These are phyloP conservation scores for Ormosia semicastrata DNA, from an alignment of 306 rosid species.

Conservation along the genomic window DNA sequence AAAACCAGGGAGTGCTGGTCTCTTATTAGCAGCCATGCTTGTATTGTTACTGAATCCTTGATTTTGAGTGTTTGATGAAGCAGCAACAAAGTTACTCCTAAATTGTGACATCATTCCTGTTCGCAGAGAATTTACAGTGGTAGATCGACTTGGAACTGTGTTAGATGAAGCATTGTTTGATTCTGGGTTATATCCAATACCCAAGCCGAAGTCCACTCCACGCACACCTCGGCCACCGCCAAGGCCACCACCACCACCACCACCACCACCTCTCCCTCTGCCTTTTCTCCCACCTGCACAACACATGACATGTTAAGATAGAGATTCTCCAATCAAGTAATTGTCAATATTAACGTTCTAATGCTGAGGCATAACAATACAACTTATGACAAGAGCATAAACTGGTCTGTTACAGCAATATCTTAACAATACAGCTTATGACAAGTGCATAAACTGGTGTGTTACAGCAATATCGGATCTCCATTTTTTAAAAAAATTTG, in stretches of 20 bases:
- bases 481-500: not conserved
- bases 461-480: conserved; percentile 9
- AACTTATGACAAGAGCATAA: not conserved
- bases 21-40: conserved; percentile 44
- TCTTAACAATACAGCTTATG: not conserved
- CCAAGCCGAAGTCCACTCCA: conserved; percentile 94
- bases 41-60: conserved; percentile 48
- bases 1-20: conserved; percentile 79
- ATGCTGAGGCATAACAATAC: not conserved
- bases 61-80: conserved; percentile 62
- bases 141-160: conserved; percentile 62
- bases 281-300: conserved; percentile 83
- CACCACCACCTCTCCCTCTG: conserved; percentile 65
- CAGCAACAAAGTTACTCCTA: conserved; percentile 76
- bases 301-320: conserved; percentile 5
- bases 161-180: conserved; percentile 51
- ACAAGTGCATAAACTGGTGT: not conserved
- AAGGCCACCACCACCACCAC: conserved; percentile 44
- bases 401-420: conserved; percentile 9
- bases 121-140: conserved; percentile 72
- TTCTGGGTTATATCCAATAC: conserved; percentile 83
- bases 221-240: conserved; percentile 81
- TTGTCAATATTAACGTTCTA: not conserved
- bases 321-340: not conserved
- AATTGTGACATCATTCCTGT: conserved; percentile 95